Evolutionary conservation across 306 rosid genomes (phyloP).

Genomic region (Corylus heterophylla): DNA sequence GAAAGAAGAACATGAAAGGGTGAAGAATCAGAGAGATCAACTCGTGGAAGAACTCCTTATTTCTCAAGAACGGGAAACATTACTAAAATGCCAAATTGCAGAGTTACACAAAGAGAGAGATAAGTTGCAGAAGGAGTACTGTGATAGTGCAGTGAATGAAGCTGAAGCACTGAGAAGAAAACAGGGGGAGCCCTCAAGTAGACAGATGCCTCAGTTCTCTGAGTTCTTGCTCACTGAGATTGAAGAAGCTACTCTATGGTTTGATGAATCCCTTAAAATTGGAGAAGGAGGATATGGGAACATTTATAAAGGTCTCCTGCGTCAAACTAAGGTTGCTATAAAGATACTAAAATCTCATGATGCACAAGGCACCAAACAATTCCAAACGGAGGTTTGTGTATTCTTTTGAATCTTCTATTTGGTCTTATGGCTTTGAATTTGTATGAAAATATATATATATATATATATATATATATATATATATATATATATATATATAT

Average conservation of each 20-base stretch:
- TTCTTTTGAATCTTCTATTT: too few relatives aligned
- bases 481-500: too few relatives aligned
- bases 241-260: slow-evolving; percentile 41
- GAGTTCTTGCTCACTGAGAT: slow-evolving; percentile 50
- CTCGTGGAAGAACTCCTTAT: slow-evolving; percentile 53
- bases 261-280: slow-evolving; percentile 41
- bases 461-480: too few relatives aligned
- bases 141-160: slow-evolving; percentile 59
- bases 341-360: slow-evolving; percentile 55
- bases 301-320: slow-evolving; percentile 42
- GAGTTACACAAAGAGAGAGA: slow-evolving; percentile 58
- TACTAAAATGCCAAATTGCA: slow-evolving; percentile 59
- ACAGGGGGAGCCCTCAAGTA: slow-evolving; percentile 53
- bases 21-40: slow-evolving; percentile 47
- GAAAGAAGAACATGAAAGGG: slow-evolving; percentile 45
- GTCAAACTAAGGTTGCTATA: slow-evolving; percentile 62
- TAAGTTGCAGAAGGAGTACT: slow-evolving; percentile 49
- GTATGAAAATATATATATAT: too few relatives aligned
- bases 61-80: slow-evolving; percentile 45
- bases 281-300: slow-evolving; percentile 66
- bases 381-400: slow-evolving; percentile 51
- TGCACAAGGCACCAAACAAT: slow-evolving; percentile 66
- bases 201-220: slow-evolving; percentile 33
- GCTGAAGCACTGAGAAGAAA: slow-evolving; percentile 63
- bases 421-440: too few relatives aligned